Evolutionary conservation across 495 filamentous ascomycete genomes (phyloP), one percentile per base, ranked within the genome.

Genomic region (Extremus antarcticus): DNA sequence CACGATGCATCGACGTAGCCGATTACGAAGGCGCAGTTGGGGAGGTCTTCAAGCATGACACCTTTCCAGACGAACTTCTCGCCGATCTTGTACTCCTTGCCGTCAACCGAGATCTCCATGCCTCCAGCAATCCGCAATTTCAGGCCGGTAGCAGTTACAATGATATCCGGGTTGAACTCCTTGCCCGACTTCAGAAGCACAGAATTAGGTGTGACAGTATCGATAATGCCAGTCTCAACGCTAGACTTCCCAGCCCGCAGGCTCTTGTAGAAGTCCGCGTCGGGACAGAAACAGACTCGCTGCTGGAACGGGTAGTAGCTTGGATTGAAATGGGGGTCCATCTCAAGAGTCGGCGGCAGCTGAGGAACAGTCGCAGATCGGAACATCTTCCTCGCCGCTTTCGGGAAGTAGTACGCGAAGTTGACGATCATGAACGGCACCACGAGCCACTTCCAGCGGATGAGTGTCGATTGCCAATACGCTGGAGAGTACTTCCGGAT

Each of bases 71-170:
- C 56, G 58, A 71, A 73, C 55, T 76, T 75, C 2, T 73, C 66
- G 9, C 63, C 56, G 40, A 76, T 57, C 3, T 78, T 63, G 29
- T 81, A 50, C 19, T 70, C 70, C 20, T 71, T 54, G n/a, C 75
- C 78, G 61, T 87, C 79, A 0, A 87, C 78, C 2, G 62, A 62
- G 15, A 85, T 50, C 0, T 59, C 50, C 2, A 79, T 68, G 4
- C 73, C 72, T 21, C 77, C 76, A 0, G 76, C 75, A 9, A 86
- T 64, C 19, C 69, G 68, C 41, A 87, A 62, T 43, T 75, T 74
- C 1, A 92, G 70, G 1, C 86, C 86, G 0, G 87, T 92, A 0
- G 86, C 86, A 0, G 84, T 86, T 56, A 90, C 68, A 63, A 90
- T 85, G 60, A 86, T 80, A 67, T 90, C 85, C 0, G 83, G 79